Evolutionary conservation across 192 early-diverging fungal genomes (phyloP).

Genomic region (Coemansia sp.): DNA sequence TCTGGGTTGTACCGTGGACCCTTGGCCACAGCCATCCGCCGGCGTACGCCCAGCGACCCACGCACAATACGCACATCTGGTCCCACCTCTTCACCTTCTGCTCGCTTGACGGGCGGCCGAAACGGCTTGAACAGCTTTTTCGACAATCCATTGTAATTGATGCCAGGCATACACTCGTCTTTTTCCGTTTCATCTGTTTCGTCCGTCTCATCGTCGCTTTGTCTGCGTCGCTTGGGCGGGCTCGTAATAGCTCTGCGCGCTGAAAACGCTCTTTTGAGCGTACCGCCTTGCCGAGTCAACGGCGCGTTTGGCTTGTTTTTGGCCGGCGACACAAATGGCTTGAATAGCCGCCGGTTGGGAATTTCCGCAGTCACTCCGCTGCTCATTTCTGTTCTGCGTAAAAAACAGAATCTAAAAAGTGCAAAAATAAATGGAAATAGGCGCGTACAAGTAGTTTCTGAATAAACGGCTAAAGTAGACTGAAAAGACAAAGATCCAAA

Average conservation of each 20-base stretch:
- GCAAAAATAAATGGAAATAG: neutral
- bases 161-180: conserved; percentile 33
- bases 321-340: conserved; percentile 48
- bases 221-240: conserved; percentile 21
- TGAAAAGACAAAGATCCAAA: neutral
- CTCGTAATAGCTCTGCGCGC: conserved; percentile 24
- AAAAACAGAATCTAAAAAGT: neutral
- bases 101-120: conserved; percentile 29
- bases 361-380: conserved; percentile 27
- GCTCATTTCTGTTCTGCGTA: conserved; percentile 7
- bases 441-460: neutral
- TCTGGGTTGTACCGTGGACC: conserved; percentile 82
- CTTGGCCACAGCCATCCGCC: conserved; percentile 48
- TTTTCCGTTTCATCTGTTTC: conserved; percentile 7
- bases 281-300: neutral
- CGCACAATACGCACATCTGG: neutral
- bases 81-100: neutral
- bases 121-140: conserved; percentile 53
- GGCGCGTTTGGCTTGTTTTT: conserved; percentile 11
- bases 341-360: conserved; percentile 41
- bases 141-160: conserved; percentile 55
- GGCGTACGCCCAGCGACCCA: conserved; percentile 58
- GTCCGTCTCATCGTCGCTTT: conserved; percentile 8
- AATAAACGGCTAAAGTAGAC: neutral
- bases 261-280: conserved; percentile 39